These are phyloP conservation scores for Pleurotus citrinopileatus DNA, from an alignment of 768 basidiomycete genomes.

Conservation along the genomic window DNA sequence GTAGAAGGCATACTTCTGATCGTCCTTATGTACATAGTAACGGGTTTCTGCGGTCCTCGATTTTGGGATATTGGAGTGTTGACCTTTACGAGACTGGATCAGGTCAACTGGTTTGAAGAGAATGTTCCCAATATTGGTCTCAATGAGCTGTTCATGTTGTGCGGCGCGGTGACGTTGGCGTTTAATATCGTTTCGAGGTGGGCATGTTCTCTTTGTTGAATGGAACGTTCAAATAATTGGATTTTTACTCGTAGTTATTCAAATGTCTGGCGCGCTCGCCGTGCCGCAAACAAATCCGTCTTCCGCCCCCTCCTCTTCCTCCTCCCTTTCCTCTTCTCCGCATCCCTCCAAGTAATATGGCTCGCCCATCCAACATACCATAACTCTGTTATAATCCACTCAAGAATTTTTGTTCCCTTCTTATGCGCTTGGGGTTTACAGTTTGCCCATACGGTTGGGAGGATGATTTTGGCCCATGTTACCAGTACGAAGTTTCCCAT, in stretches of 20 bases:
- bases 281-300: constrained; percentile 35
- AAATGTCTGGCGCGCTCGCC: constrained; percentile 73
- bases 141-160: constrained; percentile 87
- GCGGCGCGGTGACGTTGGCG: constrained; percentile 63
- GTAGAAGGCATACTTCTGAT: constrained; percentile 95
- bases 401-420: constrained; percentile 82
- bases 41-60: constrained; percentile 71
- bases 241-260: constrained; percentile 50
- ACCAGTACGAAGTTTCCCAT: constrained; percentile 80
- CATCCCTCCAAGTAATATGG: constrained; percentile 77
- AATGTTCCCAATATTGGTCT: constrained; percentile 66
- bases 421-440: constrained; percentile 91
- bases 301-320: constrained; percentile 67
- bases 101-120: constrained; percentile 42
- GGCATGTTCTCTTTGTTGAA: constrained; percentile 1
- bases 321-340: constrained; percentile 74
- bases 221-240: background rate
- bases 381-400: constrained; percentile 69
- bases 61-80: constrained; percentile 80
- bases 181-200: constrained; percentile 82
- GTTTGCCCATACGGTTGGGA: constrained; percentile 86
- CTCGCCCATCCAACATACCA: constrained; percentile 62
- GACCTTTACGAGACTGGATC: constrained; percentile 52
- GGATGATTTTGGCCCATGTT: constrained; percentile 92
- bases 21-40: constrained; percentile 68